A percentile compares a stretch with the other conserved stretches of the same genome.
Evolutionary conservation across 805 yeast genomes (phyloP).

Genomic region (Kregervanrija delftensis): DNA sequence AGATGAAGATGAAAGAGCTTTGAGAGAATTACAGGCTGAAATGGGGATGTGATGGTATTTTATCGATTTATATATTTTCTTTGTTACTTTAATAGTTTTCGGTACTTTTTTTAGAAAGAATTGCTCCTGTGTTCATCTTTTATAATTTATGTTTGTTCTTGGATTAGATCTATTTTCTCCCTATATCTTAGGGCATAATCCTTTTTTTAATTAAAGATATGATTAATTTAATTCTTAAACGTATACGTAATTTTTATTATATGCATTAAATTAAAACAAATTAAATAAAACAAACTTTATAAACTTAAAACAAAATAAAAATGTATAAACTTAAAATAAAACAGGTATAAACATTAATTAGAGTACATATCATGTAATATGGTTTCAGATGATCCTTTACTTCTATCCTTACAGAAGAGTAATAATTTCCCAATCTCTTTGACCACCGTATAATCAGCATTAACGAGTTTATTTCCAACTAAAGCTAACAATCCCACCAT

Average conservation of each 20-base stretch:
- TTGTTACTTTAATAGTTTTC: background rate
- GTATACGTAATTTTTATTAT: too few species aligned
- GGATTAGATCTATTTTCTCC: too few species aligned
- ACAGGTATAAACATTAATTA: background rate
- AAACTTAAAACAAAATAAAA: too few species aligned
- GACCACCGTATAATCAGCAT: slow-evolving; percentile 50
- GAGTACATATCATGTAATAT: slow-evolving; percentile 47
- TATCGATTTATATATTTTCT: background rate
- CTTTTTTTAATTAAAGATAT: too few species aligned
- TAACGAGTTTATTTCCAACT: slow-evolving; percentile 33
- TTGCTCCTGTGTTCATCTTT: background rate
- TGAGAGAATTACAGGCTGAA: slow-evolving; percentile 75
- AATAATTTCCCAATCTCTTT: slow-evolving; percentile 48
- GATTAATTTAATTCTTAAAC: too few species aligned
- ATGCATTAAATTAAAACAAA: too few species aligned
- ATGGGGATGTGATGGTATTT: slow-evolving; percentile 55
- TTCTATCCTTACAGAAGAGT: slow-evolving; percentile 46
- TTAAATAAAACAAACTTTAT: too few species aligned
- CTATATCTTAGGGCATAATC: too few species aligned
- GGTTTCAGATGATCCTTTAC: slow-evolving; percentile 40
- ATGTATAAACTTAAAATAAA: too few species aligned
- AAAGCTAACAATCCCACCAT: slow-evolving; percentile 49
- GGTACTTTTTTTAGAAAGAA: background rate
- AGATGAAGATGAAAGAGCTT: slow-evolving; percentile 79
- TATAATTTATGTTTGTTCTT: too few species aligned